A percentile compares a stretch with the other conserved stretches of the same genome.
phyloP scores from a whole-genome alignment of 176 grass and related monocot species.

The Rhynchospora breviuscula region DNA sequence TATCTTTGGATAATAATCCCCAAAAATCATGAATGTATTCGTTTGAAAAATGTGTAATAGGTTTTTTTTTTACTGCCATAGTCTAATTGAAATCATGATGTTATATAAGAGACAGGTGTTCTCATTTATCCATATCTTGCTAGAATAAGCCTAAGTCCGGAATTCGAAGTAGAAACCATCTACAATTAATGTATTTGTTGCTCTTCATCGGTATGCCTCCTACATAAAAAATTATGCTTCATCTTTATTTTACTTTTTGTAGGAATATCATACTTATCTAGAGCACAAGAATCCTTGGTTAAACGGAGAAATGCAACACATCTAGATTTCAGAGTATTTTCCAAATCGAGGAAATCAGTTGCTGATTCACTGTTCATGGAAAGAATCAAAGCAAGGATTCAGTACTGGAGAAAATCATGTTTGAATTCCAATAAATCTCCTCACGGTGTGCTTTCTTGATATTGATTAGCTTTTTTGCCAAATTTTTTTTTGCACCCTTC shows the following conservation, averaged over 20 bases:
- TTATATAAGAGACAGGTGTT: not conserved
- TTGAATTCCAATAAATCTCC: constrained; percentile 37
- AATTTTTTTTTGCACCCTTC: not conserved
- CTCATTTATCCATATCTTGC: not conserved
- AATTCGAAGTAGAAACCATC: not conserved
- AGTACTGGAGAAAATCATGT: constrained; percentile 49
- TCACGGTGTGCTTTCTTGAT: constrained; percentile 42
- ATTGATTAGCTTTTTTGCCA: not conserved
- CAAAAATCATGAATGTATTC: not conserved
- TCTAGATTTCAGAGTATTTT: constrained; percentile 15
- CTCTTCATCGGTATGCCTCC: not conserved
- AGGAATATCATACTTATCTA: constrained; percentile 94
- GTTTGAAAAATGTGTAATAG: not conserved
- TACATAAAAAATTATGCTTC: not conserved
- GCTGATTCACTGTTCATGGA: constrained; percentile 66
- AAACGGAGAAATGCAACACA: constrained; percentile 43
- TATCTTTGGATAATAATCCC: not conserved
- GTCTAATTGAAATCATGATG: not conserved
- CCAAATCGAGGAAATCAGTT: constrained; percentile 42
- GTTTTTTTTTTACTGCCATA: not conserved
- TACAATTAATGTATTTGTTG: not conserved
- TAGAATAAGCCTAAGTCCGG: not conserved
- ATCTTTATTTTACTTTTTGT: constrained; percentile 24
- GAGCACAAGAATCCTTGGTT: constrained; percentile 80
- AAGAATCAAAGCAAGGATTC: constrained; percentile 65